Evolutionary conservation across 2,329 filamentous ascomycete genomes (phyloP), one percentile per base, ranked within the genome.

Genomic region (Tolypocladium ophioglossoides): DNA sequence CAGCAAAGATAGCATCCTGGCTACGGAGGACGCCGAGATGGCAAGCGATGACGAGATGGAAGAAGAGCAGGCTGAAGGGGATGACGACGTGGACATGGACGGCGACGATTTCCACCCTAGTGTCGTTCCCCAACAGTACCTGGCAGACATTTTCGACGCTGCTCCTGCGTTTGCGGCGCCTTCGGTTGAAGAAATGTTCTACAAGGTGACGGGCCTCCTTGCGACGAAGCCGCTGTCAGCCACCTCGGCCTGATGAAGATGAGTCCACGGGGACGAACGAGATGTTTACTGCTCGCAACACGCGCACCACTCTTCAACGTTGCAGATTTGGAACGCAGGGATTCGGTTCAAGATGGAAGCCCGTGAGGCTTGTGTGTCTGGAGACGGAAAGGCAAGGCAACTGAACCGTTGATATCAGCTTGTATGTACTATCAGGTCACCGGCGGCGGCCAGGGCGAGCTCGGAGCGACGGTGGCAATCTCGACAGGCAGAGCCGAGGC

Each of bases 101-200:
- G 70, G 71, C 4, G 68, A 73, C 6, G 79, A 79, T 37, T 74
- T 77, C 24, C 78, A 80, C 55, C 71, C 74, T 3, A 78, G 79
- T 8, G 81, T 90, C 20, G 79, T 91, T 20, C 75, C 83, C 44
- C 80, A 84, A 50, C 84, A 91, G 63, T 80, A 82, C 58, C 71
- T 91, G 53, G 78, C 85, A 7, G 78, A 83, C 51, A 79, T 91
- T 39, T 90, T 91, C 59, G 85, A 90, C 58, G 75, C 78, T 16
- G 82, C 82, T 2, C 83, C 85, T 2, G 79, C 84, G 4, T 87
- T 86, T 64, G 84, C 85, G 0, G 78, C 86, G 63, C 84, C 85
- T 24, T 82, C 86, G 12, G 80, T 91, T 24, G 83, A 86, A 67
- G 87, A 90, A 58, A 79, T 89, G 72, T 91, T 91, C 65, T 83